These are phyloP conservation scores for Linderina pennispora DNA, from an alignment of 192 early-diverging fungal genomes.

Conservation along the genomic window DNA sequence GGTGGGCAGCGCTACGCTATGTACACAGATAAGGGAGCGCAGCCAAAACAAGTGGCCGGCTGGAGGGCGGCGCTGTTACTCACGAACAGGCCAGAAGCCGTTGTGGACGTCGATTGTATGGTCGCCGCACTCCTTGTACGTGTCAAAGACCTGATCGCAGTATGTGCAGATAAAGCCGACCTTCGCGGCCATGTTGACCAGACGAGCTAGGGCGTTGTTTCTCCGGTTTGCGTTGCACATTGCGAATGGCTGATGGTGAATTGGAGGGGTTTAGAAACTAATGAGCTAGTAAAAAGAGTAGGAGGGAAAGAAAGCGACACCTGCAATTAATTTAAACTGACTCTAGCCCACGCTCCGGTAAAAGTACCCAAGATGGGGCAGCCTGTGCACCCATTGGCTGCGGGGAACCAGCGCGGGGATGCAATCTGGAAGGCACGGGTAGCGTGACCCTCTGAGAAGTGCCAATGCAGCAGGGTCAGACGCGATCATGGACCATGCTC, in stretches of 20 bases:
- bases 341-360: too few relatives aligned
- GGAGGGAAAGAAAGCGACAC: too few relatives aligned
- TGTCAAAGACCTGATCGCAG: slow-evolving; percentile 3
- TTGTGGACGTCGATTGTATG: slow-evolving; percentile 15
- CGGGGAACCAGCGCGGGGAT: too few relatives aligned
- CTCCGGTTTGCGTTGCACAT: too few relatives aligned
- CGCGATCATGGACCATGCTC: too few relatives aligned
- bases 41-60: slow-evolving; percentile 39
- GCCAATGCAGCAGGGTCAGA: too few relatives aligned
- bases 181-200: slow-evolving; percentile 2
- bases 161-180: slow-evolving; percentile 7
- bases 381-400: too few relatives aligned
- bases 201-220: neutral
- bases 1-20: slow-evolving; percentile 51
- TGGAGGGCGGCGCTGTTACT: neutral
- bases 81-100: slow-evolving; percentile 1
- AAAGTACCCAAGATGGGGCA: too few relatives aligned
- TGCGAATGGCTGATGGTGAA: too few relatives aligned
- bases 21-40: slow-evolving; percentile 40
- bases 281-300: too few relatives aligned
- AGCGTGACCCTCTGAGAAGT: neutral
- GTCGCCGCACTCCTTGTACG: slow-evolving; percentile 38
- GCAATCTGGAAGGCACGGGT: neutral
- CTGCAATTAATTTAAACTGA: too few relatives aligned
- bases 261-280: too few relatives aligned